phyloP scores from a whole-genome alignment of 2,329 filamentous ascomycete genomes.

The Pseudogymnoascus sp. region DNA sequence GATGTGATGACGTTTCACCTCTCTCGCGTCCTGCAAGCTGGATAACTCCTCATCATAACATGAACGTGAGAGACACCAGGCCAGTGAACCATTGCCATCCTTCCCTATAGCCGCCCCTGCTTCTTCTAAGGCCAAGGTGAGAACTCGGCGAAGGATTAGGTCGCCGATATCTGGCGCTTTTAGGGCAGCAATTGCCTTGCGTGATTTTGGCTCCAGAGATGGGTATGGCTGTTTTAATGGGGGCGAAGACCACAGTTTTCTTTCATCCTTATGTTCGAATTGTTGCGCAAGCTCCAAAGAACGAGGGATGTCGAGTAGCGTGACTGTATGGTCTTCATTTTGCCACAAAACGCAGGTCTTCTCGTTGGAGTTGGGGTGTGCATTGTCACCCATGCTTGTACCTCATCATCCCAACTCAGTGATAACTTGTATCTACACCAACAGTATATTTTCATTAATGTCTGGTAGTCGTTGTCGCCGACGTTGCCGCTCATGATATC shows the following conservation, averaged over 20 bases:
- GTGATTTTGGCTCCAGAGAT: slow-evolving; percentile 47
- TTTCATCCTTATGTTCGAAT: slow-evolving; percentile 17
- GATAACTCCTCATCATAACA: neutral
- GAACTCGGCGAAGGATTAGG: slow-evolving; percentile 22
- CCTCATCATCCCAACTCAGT: too few relatives aligned
- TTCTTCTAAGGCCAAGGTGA: slow-evolving; percentile 24
- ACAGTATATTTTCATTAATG: too few relatives aligned
- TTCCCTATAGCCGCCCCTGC: slow-evolving; percentile 11
- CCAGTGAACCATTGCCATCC: neutral
- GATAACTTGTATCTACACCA: too few relatives aligned
- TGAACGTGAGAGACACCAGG: neutral
- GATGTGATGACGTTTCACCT: neutral
- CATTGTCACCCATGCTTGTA: neutral
- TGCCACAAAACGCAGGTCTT: slow-evolving; percentile 44
- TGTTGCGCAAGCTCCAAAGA: slow-evolving; percentile 62
- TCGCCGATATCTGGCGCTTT: slow-evolving; percentile 18
- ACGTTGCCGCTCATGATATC: neutral
- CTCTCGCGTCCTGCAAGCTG: neutral
- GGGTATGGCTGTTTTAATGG: slow-evolving; percentile 37
- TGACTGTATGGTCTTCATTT: slow-evolving; percentile 41
- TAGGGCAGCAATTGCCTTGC: slow-evolving; percentile 26
- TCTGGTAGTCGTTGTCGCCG: neutral
- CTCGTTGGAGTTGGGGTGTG: slow-evolving; percentile 17
- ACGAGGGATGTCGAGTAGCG: slow-evolving; percentile 60
- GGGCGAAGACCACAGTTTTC: slow-evolving; percentile 31